Evolutionary conservation across 805 yeast genomes (phyloP), one percentile per base, ranked within the genome.

Genomic region (Hemisphaericaspora nanyangensis): DNA sequence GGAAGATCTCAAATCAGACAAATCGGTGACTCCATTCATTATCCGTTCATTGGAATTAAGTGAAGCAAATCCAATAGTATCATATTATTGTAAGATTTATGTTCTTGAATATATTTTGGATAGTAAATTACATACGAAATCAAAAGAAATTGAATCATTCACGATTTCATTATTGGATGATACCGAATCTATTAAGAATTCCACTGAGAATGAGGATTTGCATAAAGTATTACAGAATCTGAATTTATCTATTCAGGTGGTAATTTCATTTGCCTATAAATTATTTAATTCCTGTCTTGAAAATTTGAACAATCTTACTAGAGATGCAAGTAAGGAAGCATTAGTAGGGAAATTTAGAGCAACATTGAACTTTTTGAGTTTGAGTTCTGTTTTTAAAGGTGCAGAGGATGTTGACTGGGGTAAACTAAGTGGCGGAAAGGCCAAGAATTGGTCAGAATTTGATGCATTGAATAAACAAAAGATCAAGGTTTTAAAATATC

Each of bases 101-200:
- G 85, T 89, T 0, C 81, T 85, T 3, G 91, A 90, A 57, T 68
- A 77, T 50, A 80, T 91, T 3, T 63, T 91, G 16, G 69, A 70
- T 27, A 60, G 73, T 31, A 74, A 78, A 39, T 63, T 81, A 16
- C 96, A 89, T 52, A 63, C 74, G 17, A 49, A 64, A 1, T 75
- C 76, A 43, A 62, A 68, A 6, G 82, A 73, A 11, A 75, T 76
- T 20, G 87, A 86, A 11, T 51, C 49, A 2, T 77, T 76, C 48
- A 86, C 91, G 0, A 63, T 82, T 34, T 52, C 56, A 2, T 61
- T 93, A 32, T 61, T 91, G 39, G 95, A 84, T 52, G 75, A 74
- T 3, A 77, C 93, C 27, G 99, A 93, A 54, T 42, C 49, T 2
- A 62, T 72, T 42, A 82, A 80, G 51, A 62, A 68, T 18, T 50